Percentiles rank a stretch among this genome's conserved stretches.
These are phyloP conservation scores for Naganishia vaughanmartiniae DNA, from an alignment of 768 basidiomycete species.

Conservation along the genomic window DNA sequence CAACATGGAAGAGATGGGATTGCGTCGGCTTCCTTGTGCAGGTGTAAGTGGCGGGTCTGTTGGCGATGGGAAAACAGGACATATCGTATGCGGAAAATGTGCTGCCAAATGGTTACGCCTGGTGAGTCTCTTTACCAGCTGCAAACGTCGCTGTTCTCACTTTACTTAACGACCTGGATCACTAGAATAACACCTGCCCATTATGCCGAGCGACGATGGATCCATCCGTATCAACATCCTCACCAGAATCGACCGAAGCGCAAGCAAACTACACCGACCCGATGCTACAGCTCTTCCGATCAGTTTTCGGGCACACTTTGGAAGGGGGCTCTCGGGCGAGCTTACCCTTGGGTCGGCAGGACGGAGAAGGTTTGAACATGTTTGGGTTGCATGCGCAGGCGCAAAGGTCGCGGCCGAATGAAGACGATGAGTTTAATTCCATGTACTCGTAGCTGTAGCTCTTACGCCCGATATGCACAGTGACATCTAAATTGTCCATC, in stretches of 20 bases:
- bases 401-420: neutral
- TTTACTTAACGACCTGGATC: neutral
- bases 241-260: neutral
- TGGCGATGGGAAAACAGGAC: neutral
- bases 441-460: neutral
- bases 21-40: slow-evolving; percentile 27
- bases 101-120: slow-evolving; percentile 28
- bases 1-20: slow-evolving; percentile 26
- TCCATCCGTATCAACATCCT: neutral
- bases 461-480: neutral
- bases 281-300: slow-evolving; percentile 21
- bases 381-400: neutral
- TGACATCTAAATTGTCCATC: too few relatives aligned
- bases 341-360: neutral
- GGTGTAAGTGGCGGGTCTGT: neutral
- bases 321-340: neutral
- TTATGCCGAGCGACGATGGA: slow-evolving; percentile 27
- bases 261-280: slow-evolving; percentile 8
- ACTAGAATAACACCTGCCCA: slow-evolving; percentile 30
- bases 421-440: slow-evolving; percentile 21
- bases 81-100: slow-evolving; percentile 32
- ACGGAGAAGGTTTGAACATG: too few relatives aligned
- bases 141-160: neutral
- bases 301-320: slow-evolving; percentile 4
- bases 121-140: slow-evolving; percentile 13